phyloP scores from a whole-genome alignment of 805 yeast species.

The Trichomonascus vanleenenianus region DNA sequence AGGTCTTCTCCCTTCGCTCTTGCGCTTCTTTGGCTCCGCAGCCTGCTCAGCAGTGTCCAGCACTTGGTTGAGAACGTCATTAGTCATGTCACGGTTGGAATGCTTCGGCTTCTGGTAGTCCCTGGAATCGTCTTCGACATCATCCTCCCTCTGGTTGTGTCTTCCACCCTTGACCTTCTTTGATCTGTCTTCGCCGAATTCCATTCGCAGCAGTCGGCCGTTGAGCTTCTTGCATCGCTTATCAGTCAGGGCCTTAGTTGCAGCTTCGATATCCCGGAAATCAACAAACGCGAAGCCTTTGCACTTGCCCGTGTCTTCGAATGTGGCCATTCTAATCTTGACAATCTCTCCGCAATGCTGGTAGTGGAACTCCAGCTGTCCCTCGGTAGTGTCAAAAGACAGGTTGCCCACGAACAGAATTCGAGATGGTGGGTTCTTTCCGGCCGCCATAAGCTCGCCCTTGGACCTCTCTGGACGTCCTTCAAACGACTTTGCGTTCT shows the following conservation, averaged over 20 bases:
- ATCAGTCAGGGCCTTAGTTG: constrained; percentile 74
- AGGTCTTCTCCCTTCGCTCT: constrained; percentile 1
- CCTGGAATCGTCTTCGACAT: constrained; percentile 1
- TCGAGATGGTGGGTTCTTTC: constrained; percentile 73
- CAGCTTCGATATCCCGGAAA: constrained; percentile 70
- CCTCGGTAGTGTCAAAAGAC: constrained; percentile 85
- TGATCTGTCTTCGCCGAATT: constrained; percentile 92
- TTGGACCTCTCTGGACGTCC: constrained; percentile 72
- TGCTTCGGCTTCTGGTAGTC: constrained; percentile 1
- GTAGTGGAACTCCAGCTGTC: constrained; percentile 69
- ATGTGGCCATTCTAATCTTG: constrained; percentile 92
- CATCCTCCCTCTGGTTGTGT: constrained; percentile 6
- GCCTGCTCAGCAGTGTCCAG: not conserved
- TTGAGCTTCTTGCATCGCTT: constrained; percentile 57
- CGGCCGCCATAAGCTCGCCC: constrained; percentile 20
- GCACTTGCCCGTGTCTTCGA: constrained; percentile 92
- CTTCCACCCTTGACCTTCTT: constrained; percentile 37
- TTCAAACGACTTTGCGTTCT: constrained; percentile 69
- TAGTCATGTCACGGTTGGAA: not conserved
- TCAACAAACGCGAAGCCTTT: constrained; percentile 94
- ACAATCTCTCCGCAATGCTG: constrained; percentile 85
- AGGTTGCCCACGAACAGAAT: constrained; percentile 89
- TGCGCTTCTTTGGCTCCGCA: constrained; percentile 1
- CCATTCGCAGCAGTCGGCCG: constrained; percentile 74
- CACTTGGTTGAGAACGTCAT: not conserved